phyloP scores from a whole-genome alignment of 768 basidiomycete genomes.

The Termitomyces sp. region DNA sequence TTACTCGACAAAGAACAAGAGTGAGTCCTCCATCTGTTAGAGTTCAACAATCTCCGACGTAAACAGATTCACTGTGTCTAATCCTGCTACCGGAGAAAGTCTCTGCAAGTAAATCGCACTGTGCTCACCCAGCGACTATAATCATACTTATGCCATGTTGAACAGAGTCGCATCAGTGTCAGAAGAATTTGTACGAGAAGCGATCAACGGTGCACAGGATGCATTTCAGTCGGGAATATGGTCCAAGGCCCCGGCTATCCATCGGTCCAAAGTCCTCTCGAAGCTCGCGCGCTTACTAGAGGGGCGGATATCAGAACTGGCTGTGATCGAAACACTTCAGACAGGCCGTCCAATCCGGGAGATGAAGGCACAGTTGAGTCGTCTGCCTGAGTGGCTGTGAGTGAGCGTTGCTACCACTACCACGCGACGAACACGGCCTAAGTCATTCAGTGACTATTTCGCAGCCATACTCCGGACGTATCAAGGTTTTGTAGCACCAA shows the following conservation, averaged over 20 bases:
- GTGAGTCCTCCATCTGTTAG: slow-evolving; percentile 10
- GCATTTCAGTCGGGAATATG: slow-evolving; percentile 65
- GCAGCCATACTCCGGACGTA: slow-evolving; percentile 68
- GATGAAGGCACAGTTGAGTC: slow-evolving; percentile 72
- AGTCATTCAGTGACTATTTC: slow-evolving; percentile 59
- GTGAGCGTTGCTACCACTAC: slow-evolving; percentile 17
- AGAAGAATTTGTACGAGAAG: slow-evolving; percentile 39
- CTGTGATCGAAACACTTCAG: slow-evolving; percentile 64
- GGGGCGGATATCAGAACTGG: slow-evolving; percentile 49
- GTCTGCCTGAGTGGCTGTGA: slow-evolving; percentile 86
- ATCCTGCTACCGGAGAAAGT: slow-evolving; percentile 63
- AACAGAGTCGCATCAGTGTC: slow-evolving; percentile 52
- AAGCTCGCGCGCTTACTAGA: slow-evolving; percentile 61
- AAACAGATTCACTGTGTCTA: slow-evolving; percentile 46
- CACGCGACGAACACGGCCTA: background rate
- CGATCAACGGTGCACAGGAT: slow-evolving; percentile 50
- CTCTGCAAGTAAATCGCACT: slow-evolving; percentile 46
- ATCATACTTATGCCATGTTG: background rate
- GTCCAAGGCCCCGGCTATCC: slow-evolving; percentile 53
- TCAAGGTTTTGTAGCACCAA: slow-evolving; percentile 67
- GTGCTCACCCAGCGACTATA: background rate
- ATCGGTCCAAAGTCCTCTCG: slow-evolving; percentile 61
- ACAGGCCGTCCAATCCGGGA: slow-evolving; percentile 81
- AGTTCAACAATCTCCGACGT: background rate
- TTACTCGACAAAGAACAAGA: slow-evolving; percentile 9